These are phyloP conservation scores for Boletus rubropictus DNA, from an alignment of 768 basidiomycete genomes.

Conservation along the genomic window DNA sequence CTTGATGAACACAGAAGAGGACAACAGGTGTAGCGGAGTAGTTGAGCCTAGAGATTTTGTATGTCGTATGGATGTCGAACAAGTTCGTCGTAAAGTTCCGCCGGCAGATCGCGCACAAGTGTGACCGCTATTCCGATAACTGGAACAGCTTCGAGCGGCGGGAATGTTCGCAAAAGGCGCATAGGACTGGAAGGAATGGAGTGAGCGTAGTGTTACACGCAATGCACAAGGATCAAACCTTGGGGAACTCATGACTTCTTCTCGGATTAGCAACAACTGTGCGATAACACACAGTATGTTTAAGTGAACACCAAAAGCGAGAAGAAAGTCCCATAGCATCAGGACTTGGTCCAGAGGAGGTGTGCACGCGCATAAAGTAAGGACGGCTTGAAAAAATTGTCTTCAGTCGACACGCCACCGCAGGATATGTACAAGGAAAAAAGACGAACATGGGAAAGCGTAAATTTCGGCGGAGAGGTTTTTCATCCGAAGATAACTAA, in stretches of 20 bases:
- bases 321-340: slow-evolving; percentile 93
- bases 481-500: slow-evolving; percentile 73
- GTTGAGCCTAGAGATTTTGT: slow-evolving; percentile 13
- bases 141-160: slow-evolving; percentile 79
- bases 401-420: neutral
- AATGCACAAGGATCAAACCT: slow-evolving; percentile 49
- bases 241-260: slow-evolving; percentile 80
- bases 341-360: slow-evolving; percentile 94
- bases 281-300: slow-evolving; percentile 97
- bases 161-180: slow-evolving; percentile 90
- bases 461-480: slow-evolving; percentile 95
- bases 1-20: neutral
- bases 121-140: slow-evolving; percentile 93
- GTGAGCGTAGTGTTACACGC: neutral
- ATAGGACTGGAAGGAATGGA: slow-evolving; percentile 62
- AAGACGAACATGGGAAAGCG: slow-evolving; percentile 85
- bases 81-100: slow-evolving; percentile 83
- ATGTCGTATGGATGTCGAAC: slow-evolving; percentile 81
- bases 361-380: slow-evolving; percentile 95
- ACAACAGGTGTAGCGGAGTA: neutral
- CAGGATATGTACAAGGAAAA: neutral
- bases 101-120: slow-evolving; percentile 84
- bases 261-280: slow-evolving; percentile 83
- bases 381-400: slow-evolving; percentile 52
- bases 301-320: slow-evolving; percentile 94